Base-by-base conservation (phyloP, 1,139 yeast genomes). In the Maudiozyma humilis region DNA sequence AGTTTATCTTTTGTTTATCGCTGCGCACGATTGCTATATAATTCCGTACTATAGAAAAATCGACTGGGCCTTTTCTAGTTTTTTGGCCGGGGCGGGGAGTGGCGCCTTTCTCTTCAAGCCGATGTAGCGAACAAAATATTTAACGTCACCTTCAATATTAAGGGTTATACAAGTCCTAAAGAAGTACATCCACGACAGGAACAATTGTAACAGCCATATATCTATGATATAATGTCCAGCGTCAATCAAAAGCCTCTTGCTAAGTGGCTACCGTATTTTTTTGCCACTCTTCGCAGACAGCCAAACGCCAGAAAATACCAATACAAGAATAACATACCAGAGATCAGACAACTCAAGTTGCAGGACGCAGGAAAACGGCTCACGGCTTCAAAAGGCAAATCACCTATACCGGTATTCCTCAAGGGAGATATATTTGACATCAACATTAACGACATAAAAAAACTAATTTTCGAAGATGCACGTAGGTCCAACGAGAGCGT, bases 281-380 rank as follows among this genome's bases (percentile, higher is more conserved):
- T 47, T 32, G 46, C 44, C n/a, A 39, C 48, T 6, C 32, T 49
- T 15, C 44, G 53, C 38, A 48, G 54, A 29, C 37, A 45, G 23
- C 45, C 56, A 4, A 17, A 31, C 6, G 44, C 48, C 5, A 47
- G 43, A 27, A 45, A 47, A n/a, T 51, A 42, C 35, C 39, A 42
- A 20, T 52, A 47, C 42, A 47, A 39, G 35, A 18, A 40, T 41
- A 51, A 46, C 36, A 41, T 47, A 8, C 45, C 46, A 25, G 40
- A 34, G 4, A 32, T 45, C 4, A 31, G 16, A 15, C 25, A 39
- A 10, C 16, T 27, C n/a, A 38, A 41, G 33, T 14, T 29, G 2
- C 31, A 32, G 17, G 13, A 25, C 10, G 19, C 29, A 3, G 25
- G 30, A 4, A 15, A 14, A 7, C 13, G 16, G 19, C 20, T 42